Base-by-base conservation (phyloP, 352 stramenopile genomes). In the Blastocystis sp. region DNA sequence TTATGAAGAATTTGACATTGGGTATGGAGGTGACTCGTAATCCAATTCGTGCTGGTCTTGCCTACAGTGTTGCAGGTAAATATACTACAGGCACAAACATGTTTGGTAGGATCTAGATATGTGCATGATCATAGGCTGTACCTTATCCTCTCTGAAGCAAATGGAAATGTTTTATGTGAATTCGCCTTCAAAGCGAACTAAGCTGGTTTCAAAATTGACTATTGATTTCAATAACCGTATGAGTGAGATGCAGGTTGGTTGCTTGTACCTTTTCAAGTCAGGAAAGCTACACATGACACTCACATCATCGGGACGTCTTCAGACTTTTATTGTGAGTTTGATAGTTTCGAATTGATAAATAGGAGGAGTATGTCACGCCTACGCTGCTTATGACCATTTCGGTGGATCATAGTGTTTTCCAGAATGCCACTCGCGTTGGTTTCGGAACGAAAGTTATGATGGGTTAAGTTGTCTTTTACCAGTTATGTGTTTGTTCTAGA, bases 391-490 rank as follows among this genome's bases (percentile, higher is more conserved):
- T 81, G 70, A 81, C 70, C 48, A 44, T 81, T 40, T 60, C 40
- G 51, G 70, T 81, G n/a, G 44, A 62, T 60, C 70, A 81, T 81
- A 60, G 33, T 35, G 48, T 81, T 30, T 56, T 56, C 27, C 17
- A 22, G 35, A 81, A 81, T 33, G 22, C n/a, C 13, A 59, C 70
- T 13, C 70, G 44, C 42, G 33, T 81, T 59, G 70, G 70, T 27
- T 81, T 81, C 27, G 40, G 35, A 59, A 60, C 51, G 48, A 81
- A 81, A 35, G 44, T 81, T 27, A 64, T 64, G 30, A 44, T 81
- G 68, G 70, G 44, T 42, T 81, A 64, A 81, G 27, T n/a, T 35
- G 70, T 81, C 70, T 81, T 81, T 81, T 81, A 60, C 64, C 44
- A 58, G 13, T 79, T 75, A 6, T 6, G 11, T 81, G 70, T 81